Evolutionary conservation across 805 yeast species (phyloP).

Genomic region (Kuraishia capsulata): DNA sequence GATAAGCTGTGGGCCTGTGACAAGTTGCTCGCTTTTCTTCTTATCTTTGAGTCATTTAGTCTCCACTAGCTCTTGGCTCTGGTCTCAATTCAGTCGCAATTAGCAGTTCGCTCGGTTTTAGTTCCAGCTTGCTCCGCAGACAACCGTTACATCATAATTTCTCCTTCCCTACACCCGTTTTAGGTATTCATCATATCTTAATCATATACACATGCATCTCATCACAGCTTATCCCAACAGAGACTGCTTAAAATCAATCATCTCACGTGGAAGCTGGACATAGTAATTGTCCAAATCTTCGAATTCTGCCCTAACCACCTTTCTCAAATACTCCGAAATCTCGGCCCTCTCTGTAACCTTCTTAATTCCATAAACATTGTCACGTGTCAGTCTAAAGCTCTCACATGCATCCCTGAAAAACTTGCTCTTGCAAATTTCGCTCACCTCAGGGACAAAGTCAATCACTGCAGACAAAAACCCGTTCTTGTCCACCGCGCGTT

Average conservation of each 20-base stretch:
- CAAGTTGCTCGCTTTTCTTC: too few relatives aligned
- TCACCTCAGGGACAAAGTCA: slow-evolving; percentile 16
- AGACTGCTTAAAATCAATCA: slow-evolving; percentile 17
- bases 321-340: slow-evolving; percentile 17
- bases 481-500: slow-evolving; percentile 6
- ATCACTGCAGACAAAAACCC: slow-evolving; percentile 20
- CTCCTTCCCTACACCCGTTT: too few relatives aligned
- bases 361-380: slow-evolving; percentile 25
- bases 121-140: too few relatives aligned
- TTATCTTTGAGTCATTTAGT: too few relatives aligned
- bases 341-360: slow-evolving; percentile 12
- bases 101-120: too few relatives aligned
- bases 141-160: too few relatives aligned
- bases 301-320: slow-evolving; percentile 22
- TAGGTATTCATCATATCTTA: too few relatives aligned
- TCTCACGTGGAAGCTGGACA: slow-evolving; percentile 21
- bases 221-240: too few relatives aligned
- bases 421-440: slow-evolving; percentile 9
- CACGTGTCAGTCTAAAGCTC: slow-evolving; percentile 21
- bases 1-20: too few relatives aligned
- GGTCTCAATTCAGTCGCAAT: too few relatives aligned
- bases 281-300: slow-evolving; percentile 24
- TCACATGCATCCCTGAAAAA: slow-evolving; percentile 21
- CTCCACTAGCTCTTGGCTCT: too few relatives aligned
- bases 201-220: too few relatives aligned